Base-by-base conservation (phyloP, 2,329 filamentous ascomycete species). In the Bipolaris bicolor region DNA sequence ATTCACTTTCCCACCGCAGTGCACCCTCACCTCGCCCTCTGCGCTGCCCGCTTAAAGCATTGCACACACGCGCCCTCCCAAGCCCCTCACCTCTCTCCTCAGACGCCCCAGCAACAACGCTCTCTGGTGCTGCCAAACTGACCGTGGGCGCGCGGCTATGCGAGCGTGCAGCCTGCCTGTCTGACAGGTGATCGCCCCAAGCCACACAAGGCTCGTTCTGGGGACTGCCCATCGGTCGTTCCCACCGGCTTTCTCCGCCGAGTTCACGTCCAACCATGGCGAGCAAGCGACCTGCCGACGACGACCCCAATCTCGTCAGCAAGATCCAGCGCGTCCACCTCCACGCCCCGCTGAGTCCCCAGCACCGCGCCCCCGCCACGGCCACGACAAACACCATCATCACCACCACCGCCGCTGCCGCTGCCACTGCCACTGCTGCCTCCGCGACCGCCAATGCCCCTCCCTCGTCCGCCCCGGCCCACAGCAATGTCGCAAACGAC, bases 321-420 rank as follows among this genome's bases (percentile, higher is more conserved):
- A 77, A 77, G 65, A 65, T 73, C 44, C 72, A 73, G 64, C 75
- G 75, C 52, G 60, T 72, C 58, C 74, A 77, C 58, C 68, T 72
- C 18, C 55, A 52, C 48, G 44, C 59, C 33, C 51, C 60, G 26
- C 24, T 55, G 44, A 68, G 63, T 33, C 69, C 67, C 11, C 64
- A 61, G 57, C 62, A 60, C 31, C 66, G 65, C 52, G 9, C 13
- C 15, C 11, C 40, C 24, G 7, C 20, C 20, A 11, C 40, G 9
- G 15, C 34, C 34, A 10, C 34, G 6, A 11, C 36, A 15, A 18
- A 9, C 36, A 18, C 18, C 16, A 52, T 55, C 43, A 24, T 54
- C 15, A 67, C 3, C 13, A 34, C 33, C 33, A 15, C 31, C 31
- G 15, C 3, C 13, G n/a, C 33, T 13, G 6, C 31, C 31, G 15